These are phyloP conservation scores for Saccharomycodes ludwigii DNA, from an alignment of 805 yeast species.

Conservation along the genomic window DNA sequence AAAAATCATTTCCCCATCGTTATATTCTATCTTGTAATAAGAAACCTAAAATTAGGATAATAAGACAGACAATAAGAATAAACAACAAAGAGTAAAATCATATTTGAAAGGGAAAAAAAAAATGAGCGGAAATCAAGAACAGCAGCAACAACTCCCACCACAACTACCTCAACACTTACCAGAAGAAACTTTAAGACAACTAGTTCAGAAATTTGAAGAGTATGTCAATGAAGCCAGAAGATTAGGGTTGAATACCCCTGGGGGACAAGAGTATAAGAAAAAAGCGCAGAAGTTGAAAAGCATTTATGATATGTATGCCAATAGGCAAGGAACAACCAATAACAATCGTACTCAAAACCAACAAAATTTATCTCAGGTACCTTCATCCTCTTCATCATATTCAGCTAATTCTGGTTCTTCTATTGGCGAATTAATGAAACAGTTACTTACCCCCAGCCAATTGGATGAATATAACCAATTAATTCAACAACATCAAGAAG, in stretches of 20 bases:
- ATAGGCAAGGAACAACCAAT: conserved; percentile 17
- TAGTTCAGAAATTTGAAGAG: conserved; percentile 44
- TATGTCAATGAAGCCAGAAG: conserved; percentile 52
- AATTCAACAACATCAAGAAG: conserved; percentile 15
- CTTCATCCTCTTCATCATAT: conserved; percentile 4
- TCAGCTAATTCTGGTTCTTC: conserved; percentile 9
- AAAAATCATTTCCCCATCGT: conserved; percentile 2
- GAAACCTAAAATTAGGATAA: not conserved
- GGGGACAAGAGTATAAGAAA: conserved; percentile 48
- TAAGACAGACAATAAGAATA: conserved; percentile 12
- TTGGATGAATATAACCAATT: conserved; percentile 18
- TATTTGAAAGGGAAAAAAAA: conserved; percentile 2
- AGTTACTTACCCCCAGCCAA: conserved; percentile 18
- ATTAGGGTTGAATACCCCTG: conserved; percentile 46
- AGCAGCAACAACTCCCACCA: conserved; percentile 3
- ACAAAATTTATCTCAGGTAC: conserved; percentile 3
- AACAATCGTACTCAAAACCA: conserved; percentile 7
- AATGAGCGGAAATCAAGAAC: too few relatives aligned
- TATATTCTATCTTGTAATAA: not conserved
- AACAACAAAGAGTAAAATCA: conserved; percentile 3
- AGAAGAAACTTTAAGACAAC: conserved; percentile 29
- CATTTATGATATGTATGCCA: conserved; percentile 41
- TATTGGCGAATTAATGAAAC: conserved; percentile 18
- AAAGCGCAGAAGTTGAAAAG: conserved; percentile 55
- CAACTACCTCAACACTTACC: conserved; percentile 7